phyloP scores from a whole-genome alignment of 1,284 basidiomycete genomes.

The Sanghuangporus sanghuang region DNA sequence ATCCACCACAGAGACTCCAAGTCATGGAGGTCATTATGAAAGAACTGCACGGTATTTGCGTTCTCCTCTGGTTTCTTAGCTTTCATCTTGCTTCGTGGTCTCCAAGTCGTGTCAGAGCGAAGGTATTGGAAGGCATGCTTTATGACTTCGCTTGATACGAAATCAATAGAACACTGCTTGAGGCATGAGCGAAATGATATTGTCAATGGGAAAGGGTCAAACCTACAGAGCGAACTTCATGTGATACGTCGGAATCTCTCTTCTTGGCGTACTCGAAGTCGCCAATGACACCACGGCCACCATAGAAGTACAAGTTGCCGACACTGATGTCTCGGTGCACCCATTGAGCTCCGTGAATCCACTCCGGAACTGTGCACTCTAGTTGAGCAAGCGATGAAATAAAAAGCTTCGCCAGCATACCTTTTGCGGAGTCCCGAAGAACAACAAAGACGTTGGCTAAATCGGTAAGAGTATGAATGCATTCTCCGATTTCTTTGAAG shows the following conservation, averaged over 20 bases:
- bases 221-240: background rate
- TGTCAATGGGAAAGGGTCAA: background rate
- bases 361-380: background rate
- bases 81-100: background rate
- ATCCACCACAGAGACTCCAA: conserved; percentile 7
- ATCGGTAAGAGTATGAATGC: background rate
- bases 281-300: background rate
- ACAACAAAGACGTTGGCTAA: background rate
- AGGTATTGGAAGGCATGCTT: too few relatives aligned
- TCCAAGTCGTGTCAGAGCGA: background rate
- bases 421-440: background rate
- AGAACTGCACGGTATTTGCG: background rate
- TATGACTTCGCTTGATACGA: background rate
- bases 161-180: background rate
- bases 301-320: background rate
- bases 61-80: background rate
- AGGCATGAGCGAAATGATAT: background rate
- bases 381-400: background rate
- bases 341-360: background rate
- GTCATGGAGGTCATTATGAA: background rate
- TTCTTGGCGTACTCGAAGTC: conserved; percentile 6
- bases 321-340: conserved; percentile 3
- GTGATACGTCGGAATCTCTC: background rate
- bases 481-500: too few relatives aligned
- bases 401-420: background rate